phyloP scores from a whole-genome alignment of 106 monocot species.

The Dendrobium chrysotoxum region DNA sequence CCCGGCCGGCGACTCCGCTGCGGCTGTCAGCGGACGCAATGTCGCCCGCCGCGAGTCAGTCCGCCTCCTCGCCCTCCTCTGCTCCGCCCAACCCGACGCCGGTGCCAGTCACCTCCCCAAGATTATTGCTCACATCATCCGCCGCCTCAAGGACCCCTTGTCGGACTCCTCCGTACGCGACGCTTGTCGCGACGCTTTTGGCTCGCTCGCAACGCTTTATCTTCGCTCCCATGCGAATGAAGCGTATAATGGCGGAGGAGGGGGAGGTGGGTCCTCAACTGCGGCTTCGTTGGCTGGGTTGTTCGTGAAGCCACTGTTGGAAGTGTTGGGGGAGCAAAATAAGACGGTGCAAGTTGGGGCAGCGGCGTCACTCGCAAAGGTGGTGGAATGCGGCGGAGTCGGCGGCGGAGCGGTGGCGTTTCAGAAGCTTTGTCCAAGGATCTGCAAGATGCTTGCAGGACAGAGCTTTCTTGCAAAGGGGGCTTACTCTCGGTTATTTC shows the following conservation, averaged over 20 bases:
- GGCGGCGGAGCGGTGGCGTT: conserved; percentile 26
- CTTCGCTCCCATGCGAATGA: conserved; percentile 18
- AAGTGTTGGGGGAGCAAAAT: conserved; percentile 84
- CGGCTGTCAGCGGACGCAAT: conserved; percentile 21
- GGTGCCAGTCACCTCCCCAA: conserved; percentile 62
- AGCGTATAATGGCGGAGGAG: conserved; percentile 8
- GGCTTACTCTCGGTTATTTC: conserved; percentile 64
- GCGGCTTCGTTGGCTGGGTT: conserved; percentile 33
- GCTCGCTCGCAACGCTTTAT: conserved; percentile 60
- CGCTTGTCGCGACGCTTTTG: conserved; percentile 62
- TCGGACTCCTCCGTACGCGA: conserved; percentile 83
- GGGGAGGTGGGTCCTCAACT: neutral
- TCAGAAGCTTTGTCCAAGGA: conserved; percentile 66
- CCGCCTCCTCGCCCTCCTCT: conserved; percentile 57
- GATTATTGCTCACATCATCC: conserved; percentile 64
- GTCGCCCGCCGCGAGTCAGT: conserved; percentile 74
- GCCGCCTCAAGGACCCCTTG: conserved; percentile 68
- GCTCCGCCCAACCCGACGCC: conserved; percentile 57
- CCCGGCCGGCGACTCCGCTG: conserved; percentile 3
- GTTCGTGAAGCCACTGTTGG: conserved; percentile 83
- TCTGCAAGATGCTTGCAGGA: conserved; percentile 68
- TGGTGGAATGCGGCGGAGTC: conserved; percentile 45
- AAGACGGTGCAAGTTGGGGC: conserved; percentile 73
- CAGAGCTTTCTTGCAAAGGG: conserved; percentile 80
- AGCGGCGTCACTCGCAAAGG: conserved; percentile 62